Evolutionary conservation across 2,329 filamentous ascomycete genomes (phyloP).

Genomic region (Pyrenophora seminiperda): DNA sequence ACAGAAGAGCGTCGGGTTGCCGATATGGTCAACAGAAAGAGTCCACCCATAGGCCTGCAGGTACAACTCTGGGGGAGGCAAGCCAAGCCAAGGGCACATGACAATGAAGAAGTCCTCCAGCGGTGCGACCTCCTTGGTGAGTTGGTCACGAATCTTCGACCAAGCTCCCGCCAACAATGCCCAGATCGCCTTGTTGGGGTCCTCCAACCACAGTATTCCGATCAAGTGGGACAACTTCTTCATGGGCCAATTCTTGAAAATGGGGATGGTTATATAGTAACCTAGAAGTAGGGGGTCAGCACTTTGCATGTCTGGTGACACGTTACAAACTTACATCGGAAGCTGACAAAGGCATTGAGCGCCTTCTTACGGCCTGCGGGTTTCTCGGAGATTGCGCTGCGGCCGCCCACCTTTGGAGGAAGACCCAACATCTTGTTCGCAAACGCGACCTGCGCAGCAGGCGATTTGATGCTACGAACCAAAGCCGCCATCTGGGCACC

Average conservation of each 20-base stretch:
- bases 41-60: slow-evolving; percentile 56
- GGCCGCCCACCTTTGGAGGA: slow-evolving; percentile 4
- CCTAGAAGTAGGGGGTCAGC: slow-evolving; percentile 45
- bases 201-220: slow-evolving; percentile 56
- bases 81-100: slow-evolving; percentile 54
- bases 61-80: slow-evolving; percentile 55
- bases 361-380: slow-evolving; percentile 26
- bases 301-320: neutral
- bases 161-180: slow-evolving; percentile 61
- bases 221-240: slow-evolving; percentile 60
- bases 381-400: slow-evolving; percentile 13
- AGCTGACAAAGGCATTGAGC: slow-evolving; percentile 47
- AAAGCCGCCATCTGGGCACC: slow-evolving; percentile 24
- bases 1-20: slow-evolving; percentile 22
- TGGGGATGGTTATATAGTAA: slow-evolving; percentile 48
- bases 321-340: slow-evolving; percentile 35
- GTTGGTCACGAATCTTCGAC: slow-evolving; percentile 58
- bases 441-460: slow-evolving; percentile 21
- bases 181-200: slow-evolving; percentile 59
- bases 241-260: slow-evolving; percentile 56
- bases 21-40: slow-evolving; percentile 41
- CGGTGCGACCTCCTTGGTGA: slow-evolving; percentile 54
- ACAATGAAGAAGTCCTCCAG: slow-evolving; percentile 56
- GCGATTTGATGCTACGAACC: slow-evolving; percentile 19
- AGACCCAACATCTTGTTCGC: slow-evolving; percentile 12